Base-by-base conservation (phyloP, 148 eudicot species). In the Arctostaphylos glauca region DNA sequence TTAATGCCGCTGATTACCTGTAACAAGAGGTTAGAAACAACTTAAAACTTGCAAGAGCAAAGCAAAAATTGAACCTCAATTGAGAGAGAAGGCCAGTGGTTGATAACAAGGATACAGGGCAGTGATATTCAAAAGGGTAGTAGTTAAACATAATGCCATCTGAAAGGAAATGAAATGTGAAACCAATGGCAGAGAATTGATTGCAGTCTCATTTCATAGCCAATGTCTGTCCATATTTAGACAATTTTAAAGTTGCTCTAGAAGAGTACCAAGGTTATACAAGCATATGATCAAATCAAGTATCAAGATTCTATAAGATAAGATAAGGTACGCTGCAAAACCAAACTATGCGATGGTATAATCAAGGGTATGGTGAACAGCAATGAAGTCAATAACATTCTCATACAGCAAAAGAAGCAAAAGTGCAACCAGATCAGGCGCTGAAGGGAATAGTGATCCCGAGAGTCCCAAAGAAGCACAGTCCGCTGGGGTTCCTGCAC, bases 1-100 rank as follows among this genome's bases (percentile, higher is more conserved):
- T 96, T 96, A 88, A 96, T 96, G 86, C 99, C 99, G 86, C 98
- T 96, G 82, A 96, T 86, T 47, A 96, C 99, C 99, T 96, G 92
- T 77, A 88, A 68, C 7, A 12, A 87, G 55, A 71, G 41, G 21
- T 18, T 14, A 56, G 47, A 71, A 62, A 56, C 19, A 80, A 58
- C 48, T 46, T 12, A 67, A 62, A 31, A 83, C 2, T 12, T 21
- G 47, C 48, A 58, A 78, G 66, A 18, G 21, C 62, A 49, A 3
- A 25, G 48, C 21, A 84, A 80, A 15, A 43, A 16, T 38, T 72
- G 78, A 14, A 80, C 74, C 74, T 21, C 46, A 48, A 79, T 64
- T 67, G n/a, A 67, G 19, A 80, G 58, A 80, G 0, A 14, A 47
- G 18, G 10, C 31, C 6, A 9, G 62, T 38, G 14, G 64, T 71